These are phyloP conservation scores for Ustilago lituana DNA, from an alignment of 1,284 basidiomycete species.

Conservation along the genomic window DNA sequence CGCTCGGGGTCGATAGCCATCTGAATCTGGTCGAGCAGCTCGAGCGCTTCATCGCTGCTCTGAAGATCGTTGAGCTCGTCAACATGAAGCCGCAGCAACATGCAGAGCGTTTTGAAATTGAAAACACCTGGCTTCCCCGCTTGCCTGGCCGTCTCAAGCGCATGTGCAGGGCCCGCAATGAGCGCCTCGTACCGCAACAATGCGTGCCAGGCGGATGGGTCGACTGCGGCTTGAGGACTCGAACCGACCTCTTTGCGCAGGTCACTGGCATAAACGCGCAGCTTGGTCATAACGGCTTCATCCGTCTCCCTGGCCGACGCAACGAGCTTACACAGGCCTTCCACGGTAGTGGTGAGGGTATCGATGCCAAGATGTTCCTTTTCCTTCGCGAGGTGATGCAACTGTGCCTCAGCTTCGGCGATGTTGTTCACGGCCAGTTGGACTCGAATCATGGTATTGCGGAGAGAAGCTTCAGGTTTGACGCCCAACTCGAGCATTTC, in stretches of 20 bases:
- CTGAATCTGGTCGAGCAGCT: slow-evolving; percentile 26
- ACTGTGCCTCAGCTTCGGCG: slow-evolving; percentile 6
- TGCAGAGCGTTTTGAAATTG: slow-evolving; percentile 9
- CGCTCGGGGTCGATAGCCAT: slow-evolving; percentile 16
- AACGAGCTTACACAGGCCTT: slow-evolving; percentile 14
- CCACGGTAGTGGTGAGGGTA: slow-evolving; percentile 18
- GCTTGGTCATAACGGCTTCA: not conserved
- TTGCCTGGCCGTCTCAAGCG: slow-evolving; percentile 18
- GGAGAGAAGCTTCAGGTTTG: slow-evolving; percentile 1
- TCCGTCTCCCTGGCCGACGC: not conserved
- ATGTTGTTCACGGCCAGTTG: slow-evolving; percentile 5
- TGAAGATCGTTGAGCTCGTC: slow-evolving; percentile 25
- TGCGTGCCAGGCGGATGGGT: slow-evolving; percentile 24
- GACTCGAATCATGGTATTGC: slow-evolving; percentile 22
- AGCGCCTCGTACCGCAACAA: slow-evolving; percentile 35
- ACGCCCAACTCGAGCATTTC: slow-evolving; percentile 15
- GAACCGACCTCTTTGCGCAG: slow-evolving; percentile 13
- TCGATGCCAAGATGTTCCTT: slow-evolving; percentile 3
- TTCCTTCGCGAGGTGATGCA: slow-evolving; percentile 5
- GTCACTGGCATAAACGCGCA: slow-evolving; percentile 11
- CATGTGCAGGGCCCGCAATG: slow-evolving; percentile 16
- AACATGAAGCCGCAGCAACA: slow-evolving; percentile 27
- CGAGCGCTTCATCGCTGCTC: slow-evolving; percentile 54
- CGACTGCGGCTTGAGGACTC: not conserved
- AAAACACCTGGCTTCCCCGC: not conserved